Evolutionary conservation across 192 early-diverging fungal genomes (phyloP).

Genomic region (Rhizophlyctis rosea): DNA sequence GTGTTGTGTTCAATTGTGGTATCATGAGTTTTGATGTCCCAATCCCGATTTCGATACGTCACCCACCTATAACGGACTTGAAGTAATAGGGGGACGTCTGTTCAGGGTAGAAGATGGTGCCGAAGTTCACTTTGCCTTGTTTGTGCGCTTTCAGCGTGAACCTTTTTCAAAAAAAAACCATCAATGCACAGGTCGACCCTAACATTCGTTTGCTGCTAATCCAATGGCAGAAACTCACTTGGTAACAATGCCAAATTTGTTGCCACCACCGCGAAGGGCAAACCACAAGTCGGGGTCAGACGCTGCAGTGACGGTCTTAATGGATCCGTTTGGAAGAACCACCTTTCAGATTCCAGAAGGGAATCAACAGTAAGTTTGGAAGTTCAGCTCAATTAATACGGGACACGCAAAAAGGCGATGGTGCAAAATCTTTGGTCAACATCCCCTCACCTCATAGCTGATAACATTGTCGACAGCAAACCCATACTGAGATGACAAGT

Average conservation of each 20-base stretch:
- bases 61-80: neutral
- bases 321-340: neutral
- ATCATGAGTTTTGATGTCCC: neutral
- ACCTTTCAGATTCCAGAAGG: neutral
- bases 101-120: neutral
- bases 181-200: no score
- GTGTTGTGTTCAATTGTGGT: neutral
- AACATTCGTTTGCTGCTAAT: no score
- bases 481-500: neutral
- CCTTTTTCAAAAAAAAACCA: no score
- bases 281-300: slow-evolving; percentile 6
- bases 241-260: slow-evolving; percentile 8
- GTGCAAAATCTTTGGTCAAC: no score
- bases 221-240: neutral
- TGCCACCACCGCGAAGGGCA: slow-evolving; percentile 18
- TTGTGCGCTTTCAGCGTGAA: neutral
- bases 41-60: neutral
- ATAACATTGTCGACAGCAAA: slow-evolving; percentile 13
- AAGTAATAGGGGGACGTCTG: neutral
- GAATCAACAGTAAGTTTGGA: no score
- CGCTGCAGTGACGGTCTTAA: neutral
- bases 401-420: no score
- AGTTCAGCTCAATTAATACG: no score
- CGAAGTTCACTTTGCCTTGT: neutral
- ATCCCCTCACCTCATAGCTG: neutral